phyloP scores from a whole-genome alignment of 805 yeast genomes.

The Pichia scutulata region DNA sequence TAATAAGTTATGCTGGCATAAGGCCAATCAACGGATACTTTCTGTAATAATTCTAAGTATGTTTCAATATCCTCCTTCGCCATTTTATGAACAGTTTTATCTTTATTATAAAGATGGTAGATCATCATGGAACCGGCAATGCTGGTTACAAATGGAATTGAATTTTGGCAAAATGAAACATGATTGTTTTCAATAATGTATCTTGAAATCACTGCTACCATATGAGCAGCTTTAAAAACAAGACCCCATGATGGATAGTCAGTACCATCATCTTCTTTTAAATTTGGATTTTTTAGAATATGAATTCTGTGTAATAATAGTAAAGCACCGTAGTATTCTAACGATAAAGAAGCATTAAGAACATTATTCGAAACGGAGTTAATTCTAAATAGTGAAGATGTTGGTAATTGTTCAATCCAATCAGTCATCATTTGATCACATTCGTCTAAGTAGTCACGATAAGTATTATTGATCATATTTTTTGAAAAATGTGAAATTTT shows the following conservation, averaged over 20 bases:
- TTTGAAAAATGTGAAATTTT: conserved; percentile 24
- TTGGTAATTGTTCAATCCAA: conserved; percentile 67
- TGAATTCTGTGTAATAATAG: conserved; percentile 66
- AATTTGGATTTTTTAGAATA: conserved; percentile 33
- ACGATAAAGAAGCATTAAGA: conserved; percentile 43
- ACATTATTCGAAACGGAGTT: conserved; percentile 33
- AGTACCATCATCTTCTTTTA: conserved; percentile 14
- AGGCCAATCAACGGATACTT: conserved; percentile 44
- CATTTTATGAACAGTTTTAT: conserved; percentile 17
- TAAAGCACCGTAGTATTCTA: conserved; percentile 68
- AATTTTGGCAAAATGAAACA: conserved; percentile 29
- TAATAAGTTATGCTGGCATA: conserved; percentile 44
- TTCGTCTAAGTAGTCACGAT: conserved; percentile 36
- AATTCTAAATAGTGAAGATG: conserved; percentile 50
- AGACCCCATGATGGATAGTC: conserved; percentile 69
- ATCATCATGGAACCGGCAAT: conserved; percentile 63
- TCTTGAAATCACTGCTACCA: conserved; percentile 58
- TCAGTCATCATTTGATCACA: conserved; percentile 71
- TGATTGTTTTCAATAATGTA: conserved; percentile 50
- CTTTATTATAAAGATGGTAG: conserved; percentile 45
- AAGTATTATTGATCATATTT: conserved; percentile 8
- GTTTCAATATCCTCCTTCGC: conserved; percentile 19
- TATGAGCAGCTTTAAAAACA: conserved; percentile 73
- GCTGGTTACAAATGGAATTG: conserved; percentile 41
- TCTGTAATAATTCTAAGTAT: conserved; percentile 28